Base-by-base conservation (phyloP, 2,329 filamentous ascomycete genomes). In the Xylaria sp. region DNA sequence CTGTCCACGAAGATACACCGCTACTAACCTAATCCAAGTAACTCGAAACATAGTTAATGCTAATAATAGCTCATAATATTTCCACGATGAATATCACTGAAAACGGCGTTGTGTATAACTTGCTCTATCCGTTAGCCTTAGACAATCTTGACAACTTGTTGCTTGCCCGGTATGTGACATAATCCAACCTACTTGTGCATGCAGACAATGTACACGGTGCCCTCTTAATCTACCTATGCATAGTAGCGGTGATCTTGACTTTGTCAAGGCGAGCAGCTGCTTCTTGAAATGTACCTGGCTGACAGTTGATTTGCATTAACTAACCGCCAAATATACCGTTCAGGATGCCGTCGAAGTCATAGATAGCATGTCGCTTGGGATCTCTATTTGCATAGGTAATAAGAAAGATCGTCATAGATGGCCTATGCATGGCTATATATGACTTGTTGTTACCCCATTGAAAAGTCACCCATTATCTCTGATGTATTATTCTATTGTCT, bases 1-100 rank as follows among this genome's bases (percentile, higher is more conserved):
- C 70, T 52, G 66, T 72, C n/a, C 70, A 72, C 46, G 70, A 72
- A 60, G 59, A 72, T 56, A 69, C 70, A 13, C 70, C 70, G 6
- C 56, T 72, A n/a, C 20, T 72, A 9, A 49, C 23, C 46, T 71
- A 33, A 62, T 28, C 5, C 12, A n/a, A n/a, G 3, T 28, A 15
- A 58, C 13, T 48, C 7, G 7, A 28, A 59, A 18, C 28, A 18
- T 28, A 52, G 9, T 36, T 36, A 60, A 60, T 62, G 6, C 33
- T 6, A 51, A 60, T 60, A 33, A 13, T 57, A 46, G 18, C 18
- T n/a, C 41, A 18, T 46, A 15, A 18, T 46, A 13, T 5, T 3
- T 33, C n/a, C 7, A 13, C 18, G 0, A 31, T 5, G 54, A 12
- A 18, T 41, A 43, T 25, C 55, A 6, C 49, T 23, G 25, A 41